phyloP scores from a whole-genome alignment of 352 stramenopile species.

The Pythium plurisporium region DNA sequence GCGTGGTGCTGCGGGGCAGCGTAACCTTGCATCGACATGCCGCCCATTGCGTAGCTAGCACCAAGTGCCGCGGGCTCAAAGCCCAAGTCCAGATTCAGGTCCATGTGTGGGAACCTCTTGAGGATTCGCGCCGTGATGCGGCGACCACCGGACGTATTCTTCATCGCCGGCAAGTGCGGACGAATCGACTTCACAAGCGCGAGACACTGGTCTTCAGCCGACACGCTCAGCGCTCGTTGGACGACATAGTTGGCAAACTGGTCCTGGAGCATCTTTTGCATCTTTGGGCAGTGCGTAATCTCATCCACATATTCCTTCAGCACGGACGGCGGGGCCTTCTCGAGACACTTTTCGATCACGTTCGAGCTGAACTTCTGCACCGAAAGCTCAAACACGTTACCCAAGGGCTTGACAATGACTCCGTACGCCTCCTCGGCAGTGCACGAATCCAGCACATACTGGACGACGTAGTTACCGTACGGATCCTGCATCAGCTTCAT shows the following conservation, averaged over 20 bases:
- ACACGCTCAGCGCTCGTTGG: conserved; percentile 94
- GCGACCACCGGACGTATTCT: conserved; percentile 92
- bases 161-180: conserved; percentile 92
- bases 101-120: conserved; percentile 96
- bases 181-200: conserved; percentile 94
- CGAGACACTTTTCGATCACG: conserved; percentile 98
- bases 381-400: conserved; percentile 93
- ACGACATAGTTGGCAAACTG: conserved; percentile 99
- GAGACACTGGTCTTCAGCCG: conserved; percentile 91
- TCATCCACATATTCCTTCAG: conserved; percentile 74
- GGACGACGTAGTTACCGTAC: conserved; percentile 91
- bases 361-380: conserved; percentile 99
- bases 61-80: conserved; percentile 13
- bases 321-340: conserved; percentile 85
- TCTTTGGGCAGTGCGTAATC: conserved; percentile 71
- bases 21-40: conserved; percentile 16
- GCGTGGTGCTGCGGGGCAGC: neutral
- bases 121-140: conserved; percentile 95
- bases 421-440: conserved; percentile 72
- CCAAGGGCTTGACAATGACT: conserved; percentile 81
- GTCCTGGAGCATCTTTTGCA: conserved; percentile 95
- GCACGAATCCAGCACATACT: conserved; percentile 90
- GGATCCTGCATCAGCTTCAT: conserved; percentile 95
- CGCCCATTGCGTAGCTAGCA: conserved; percentile 30
- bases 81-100: conserved; percentile 76